Evolutionary conservation across 257 asterid genomes (phyloP).

Genomic region (Nicotiana attenuata): DNA sequence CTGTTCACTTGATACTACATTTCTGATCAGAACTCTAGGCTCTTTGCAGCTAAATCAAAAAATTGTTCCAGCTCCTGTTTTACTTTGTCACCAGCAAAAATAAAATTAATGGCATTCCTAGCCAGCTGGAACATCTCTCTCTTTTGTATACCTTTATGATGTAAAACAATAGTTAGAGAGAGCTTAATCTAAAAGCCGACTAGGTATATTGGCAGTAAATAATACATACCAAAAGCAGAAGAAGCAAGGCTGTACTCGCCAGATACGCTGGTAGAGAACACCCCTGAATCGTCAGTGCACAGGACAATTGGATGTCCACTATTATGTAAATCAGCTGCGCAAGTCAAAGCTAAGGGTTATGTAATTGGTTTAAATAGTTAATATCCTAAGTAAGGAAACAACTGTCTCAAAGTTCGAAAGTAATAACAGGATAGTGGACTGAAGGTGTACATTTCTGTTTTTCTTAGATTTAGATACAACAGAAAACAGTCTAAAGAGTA

Average conservation of each 20-base stretch:
- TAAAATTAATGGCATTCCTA: constrained; percentile 41
- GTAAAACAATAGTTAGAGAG: not conserved
- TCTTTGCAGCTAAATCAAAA: constrained; percentile 40
- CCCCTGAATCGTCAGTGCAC: constrained; percentile 87
- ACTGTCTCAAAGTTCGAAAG: not conserved
- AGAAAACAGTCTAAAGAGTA: not conserved
- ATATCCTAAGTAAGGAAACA: not conserved
- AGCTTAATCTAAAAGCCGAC: not conserved
- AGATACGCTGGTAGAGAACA: constrained; percentile 76
- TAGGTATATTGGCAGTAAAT: not conserved
- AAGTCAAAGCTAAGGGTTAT: constrained; percentile 18
- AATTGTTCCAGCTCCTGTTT: constrained; percentile 49
- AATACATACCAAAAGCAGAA: constrained; percentile 50
- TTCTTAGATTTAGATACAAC: not conserved
- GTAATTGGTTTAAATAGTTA: not conserved
- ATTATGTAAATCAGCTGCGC: constrained; percentile 69
- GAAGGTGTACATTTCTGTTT: not conserved
- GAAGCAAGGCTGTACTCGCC: constrained; percentile 58
- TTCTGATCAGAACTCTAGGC: constrained; percentile 23
- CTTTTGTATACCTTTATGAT: constrained; percentile 51
- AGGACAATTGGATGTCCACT: constrained; percentile 66
- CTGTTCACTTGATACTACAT: not conserved
- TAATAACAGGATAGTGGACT: not conserved
- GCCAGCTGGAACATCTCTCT: constrained; percentile 63
- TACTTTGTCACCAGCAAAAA: constrained; percentile 57